Percentiles rank a stretch among this genome's conserved stretches.
phyloP scores from a whole-genome alignment of 345 rosid genomes.

The Gossypium australe region DNA sequence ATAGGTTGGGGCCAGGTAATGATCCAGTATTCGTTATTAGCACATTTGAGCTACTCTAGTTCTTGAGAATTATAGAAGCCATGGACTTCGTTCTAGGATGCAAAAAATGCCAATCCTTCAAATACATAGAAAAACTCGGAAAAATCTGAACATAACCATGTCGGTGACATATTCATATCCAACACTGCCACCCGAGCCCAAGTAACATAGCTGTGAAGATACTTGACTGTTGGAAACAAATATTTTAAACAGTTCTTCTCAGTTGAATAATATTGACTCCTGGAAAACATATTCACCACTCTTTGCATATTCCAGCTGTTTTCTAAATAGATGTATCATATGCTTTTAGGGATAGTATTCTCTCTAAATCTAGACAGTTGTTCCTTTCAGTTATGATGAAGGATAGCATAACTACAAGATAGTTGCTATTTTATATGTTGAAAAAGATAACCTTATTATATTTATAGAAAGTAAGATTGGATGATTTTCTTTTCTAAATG shows the following conservation, averaged over 20 bases:
- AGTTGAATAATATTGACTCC: background rate
- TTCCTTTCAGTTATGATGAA: background rate
- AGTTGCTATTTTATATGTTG: background rate
- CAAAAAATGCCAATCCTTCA: background rate
- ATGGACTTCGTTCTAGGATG: background rate
- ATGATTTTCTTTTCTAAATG: background rate
- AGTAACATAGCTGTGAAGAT: background rate
- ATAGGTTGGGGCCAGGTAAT: conserved; percentile 98
- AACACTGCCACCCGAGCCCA: too few species aligned
- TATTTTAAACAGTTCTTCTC: background rate
- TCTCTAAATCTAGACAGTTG: too few species aligned
- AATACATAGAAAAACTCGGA: too few species aligned
- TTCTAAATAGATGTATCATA: background rate
- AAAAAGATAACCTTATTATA: background rate
- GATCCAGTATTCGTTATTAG: background rate
- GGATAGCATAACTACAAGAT: background rate
- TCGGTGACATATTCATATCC: too few species aligned
- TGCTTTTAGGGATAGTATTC: background rate
- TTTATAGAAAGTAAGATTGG: background rate
- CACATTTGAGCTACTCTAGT: background rate
- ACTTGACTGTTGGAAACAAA: background rate
- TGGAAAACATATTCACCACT: background rate
- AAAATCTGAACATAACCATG: too few species aligned
- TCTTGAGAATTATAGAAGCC: background rate
- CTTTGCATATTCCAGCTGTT: background rate